Evolutionary conservation across 805 yeast genomes (phyloP).

Genomic region (Candida sonorensis): DNA sequence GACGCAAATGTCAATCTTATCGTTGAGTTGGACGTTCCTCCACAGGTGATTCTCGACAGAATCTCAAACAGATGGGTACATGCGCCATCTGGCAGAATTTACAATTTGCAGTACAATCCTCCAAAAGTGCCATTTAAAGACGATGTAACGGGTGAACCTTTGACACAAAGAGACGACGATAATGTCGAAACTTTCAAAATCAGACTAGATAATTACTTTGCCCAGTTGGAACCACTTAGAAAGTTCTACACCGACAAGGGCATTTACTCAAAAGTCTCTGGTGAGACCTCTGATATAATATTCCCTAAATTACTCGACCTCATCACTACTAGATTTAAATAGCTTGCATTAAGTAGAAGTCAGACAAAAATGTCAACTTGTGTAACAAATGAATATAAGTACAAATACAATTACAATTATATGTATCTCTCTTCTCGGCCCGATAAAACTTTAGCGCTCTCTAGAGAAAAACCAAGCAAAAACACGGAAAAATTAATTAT

Average conservation of each 20-base stretch:
- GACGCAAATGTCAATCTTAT: constrained; percentile 57
- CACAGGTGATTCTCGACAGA: constrained; percentile 69
- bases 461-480: too few species aligned
- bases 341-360: background rate
- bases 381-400: too few species aligned
- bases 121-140: constrained; percentile 78
- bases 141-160: constrained; percentile 84
- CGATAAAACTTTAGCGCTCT: too few species aligned
- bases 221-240: constrained; percentile 56
- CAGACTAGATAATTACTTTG: constrained; percentile 57
- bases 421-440: too few species aligned
- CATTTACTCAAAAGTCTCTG: constrained; percentile 51
- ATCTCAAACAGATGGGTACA: constrained; percentile 86
- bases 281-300: constrained; percentile 78
- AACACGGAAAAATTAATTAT: too few species aligned
- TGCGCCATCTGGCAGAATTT: constrained; percentile 73
- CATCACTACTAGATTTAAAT: constrained; percentile 27
- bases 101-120: constrained; percentile 81
- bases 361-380: too few species aligned
- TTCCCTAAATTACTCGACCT: constrained; percentile 58
- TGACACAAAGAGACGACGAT: constrained; percentile 77
- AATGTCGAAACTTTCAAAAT: constrained; percentile 63
- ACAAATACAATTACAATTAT: too few species aligned
- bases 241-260: constrained; percentile 48
- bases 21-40: constrained; percentile 86